A percentile compares a stretch with the other conserved stretches of the same genome.
These are phyloP conservation scores for Rosa lucieae DNA, from an alignment of 306 rosid genomes.

Conservation along the genomic window DNA sequence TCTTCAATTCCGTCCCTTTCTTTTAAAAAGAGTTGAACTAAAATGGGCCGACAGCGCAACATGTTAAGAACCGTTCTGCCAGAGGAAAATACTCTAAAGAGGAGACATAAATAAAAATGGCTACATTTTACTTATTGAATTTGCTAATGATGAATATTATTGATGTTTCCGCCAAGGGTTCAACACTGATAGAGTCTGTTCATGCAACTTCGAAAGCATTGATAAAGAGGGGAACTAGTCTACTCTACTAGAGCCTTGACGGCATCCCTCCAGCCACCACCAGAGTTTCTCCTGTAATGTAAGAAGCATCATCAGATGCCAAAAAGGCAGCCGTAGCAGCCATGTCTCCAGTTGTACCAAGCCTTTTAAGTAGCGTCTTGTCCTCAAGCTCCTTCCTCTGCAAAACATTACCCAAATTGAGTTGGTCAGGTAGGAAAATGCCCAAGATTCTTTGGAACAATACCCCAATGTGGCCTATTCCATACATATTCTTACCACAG, in stretches of 20 bases:
- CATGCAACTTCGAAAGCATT: background rate
- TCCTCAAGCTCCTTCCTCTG: conserved; percentile 65
- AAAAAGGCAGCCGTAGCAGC: conserved; percentile 85
- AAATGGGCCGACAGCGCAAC: background rate
- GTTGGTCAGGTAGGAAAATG: background rate
- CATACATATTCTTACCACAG: conserved; percentile 39
- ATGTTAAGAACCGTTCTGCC: background rate
- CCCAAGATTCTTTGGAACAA: background rate
- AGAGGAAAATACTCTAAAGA: background rate
- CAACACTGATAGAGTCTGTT: background rate
- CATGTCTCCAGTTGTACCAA: conserved; percentile 91
- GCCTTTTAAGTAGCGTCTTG: conserved; percentile 66
- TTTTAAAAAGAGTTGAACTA: background rate
- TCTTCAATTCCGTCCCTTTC: background rate
- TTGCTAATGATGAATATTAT: background rate
- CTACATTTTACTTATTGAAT: background rate
- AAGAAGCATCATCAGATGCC: conserved; percentile 90
- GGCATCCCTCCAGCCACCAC: conserved; percentile 93
- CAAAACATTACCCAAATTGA: conserved; percentile 20
- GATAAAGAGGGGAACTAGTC: conserved; percentile 15
- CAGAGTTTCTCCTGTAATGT: conserved; percentile 91
- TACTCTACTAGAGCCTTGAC: conserved; percentile 65
- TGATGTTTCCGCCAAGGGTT: background rate
- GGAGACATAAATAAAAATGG: background rate
- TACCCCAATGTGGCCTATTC: background rate